Percentiles rank a stretch among this genome's conserved stretches.
Conservation (phyloP, 805 yeast genomes). For the Sugiyamaella marilandica region DNA sequence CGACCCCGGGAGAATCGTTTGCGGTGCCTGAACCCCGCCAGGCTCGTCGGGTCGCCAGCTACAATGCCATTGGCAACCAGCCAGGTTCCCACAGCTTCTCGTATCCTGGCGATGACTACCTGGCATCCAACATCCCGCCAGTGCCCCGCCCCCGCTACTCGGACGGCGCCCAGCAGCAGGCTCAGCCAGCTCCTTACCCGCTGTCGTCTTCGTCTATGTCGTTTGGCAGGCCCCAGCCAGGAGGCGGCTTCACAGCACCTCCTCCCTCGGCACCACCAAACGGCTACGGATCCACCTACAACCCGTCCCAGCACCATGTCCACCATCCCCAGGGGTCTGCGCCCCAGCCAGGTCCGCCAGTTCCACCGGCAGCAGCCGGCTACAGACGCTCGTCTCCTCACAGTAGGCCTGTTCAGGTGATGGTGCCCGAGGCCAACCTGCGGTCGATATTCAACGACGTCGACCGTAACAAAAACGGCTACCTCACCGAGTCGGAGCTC, state of each 20-base stretch:
- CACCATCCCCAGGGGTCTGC: neutral
- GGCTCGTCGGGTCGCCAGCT: constrained; percentile 4
- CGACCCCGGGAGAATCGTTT: constrained; percentile 23
- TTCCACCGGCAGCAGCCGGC: neutral
- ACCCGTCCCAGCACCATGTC: constrained; percentile 2
- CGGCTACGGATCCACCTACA: neutral
- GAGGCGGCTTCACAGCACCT: neutral
- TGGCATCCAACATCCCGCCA: constrained; percentile 9
- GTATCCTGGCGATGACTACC: constrained; percentile 9
- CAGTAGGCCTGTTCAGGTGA: constrained; percentile 2
- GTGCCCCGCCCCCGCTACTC: constrained; percentile 4
- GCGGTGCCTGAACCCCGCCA: constrained; percentile 10
- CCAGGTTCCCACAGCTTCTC: constrained; percentile 12
- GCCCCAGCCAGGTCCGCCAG: neutral
- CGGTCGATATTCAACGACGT: constrained; percentile 25
- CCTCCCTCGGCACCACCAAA: constrained; percentile 5
- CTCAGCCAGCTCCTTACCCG: constrained; percentile 8
- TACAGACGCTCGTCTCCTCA: neutral
- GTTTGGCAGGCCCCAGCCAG: constrained; percentile 2
- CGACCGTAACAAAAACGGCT: constrained; percentile 49
- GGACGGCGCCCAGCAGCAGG: constrained; percentile 5
- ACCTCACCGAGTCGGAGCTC: constrained; percentile 52
- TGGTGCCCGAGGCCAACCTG: constrained; percentile 19
- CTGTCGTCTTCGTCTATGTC: neutral
- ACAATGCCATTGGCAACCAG: neutral